Base-by-base conservation (phyloP, 2,329 filamentous ascomycete species). In the Cercospora canescens region DNA sequence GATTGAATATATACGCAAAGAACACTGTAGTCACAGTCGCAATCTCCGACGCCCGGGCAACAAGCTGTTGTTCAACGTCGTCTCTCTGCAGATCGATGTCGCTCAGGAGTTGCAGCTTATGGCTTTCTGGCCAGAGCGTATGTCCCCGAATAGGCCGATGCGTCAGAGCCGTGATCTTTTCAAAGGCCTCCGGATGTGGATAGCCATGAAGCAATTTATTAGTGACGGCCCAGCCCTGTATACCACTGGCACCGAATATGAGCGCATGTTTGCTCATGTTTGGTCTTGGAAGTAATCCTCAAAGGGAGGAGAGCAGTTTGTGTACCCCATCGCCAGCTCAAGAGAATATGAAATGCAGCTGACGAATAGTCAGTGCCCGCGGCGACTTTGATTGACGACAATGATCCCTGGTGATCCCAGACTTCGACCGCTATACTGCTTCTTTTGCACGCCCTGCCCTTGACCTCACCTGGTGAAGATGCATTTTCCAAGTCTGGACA, bases 191-290 rank as follows among this genome's bases (percentile, higher is more conserved):
- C n/a, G 79, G 76, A 24, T 74, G 76, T 3, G 82, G 83, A 65
- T 84, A 84, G 60, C 76, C 80, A 52, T 81, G 73, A 12, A 84
- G 73, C 41, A 84, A 81, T 60, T 81, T 78, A 60, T 83, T 84
- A 16, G 82, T 80, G 60, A 85, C 79, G 6, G 82, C 79, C 82
- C 82, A 85, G 39, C 82, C 82, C 2, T 81, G 80, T 60, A 84
- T 81, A n/a, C 82, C 82, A 67, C 80, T 81, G 55, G 81, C 81
- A 37, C 82, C 82, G 73, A 78, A 76, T 41, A 76, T 71, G 39
- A 78, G 74, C 63, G 77, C 71, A 41, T 72, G 70, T 48, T 68
- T 70, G 32, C 55, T 56, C 61, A 63, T 63, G 2, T 6, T 63
- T 18, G 5, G 16, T 24, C 45, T 28, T 11, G 45, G 28, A 26